Base-by-base conservation (phyloP, 805 yeast species). In the Pichia kluyveri region DNA sequence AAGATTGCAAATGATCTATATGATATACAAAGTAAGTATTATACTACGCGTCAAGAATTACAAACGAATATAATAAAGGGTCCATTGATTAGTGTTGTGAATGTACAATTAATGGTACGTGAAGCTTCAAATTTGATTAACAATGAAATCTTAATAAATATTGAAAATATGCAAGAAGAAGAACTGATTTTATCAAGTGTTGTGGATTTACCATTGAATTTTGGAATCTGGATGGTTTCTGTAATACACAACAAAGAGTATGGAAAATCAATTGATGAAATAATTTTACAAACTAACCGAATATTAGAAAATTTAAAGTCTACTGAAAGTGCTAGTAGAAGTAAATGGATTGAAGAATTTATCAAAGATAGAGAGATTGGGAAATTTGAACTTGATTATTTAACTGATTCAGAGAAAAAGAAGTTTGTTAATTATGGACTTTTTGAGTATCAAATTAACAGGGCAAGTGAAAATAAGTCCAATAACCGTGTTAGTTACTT, bases 171-270 rank as follows among this genome's bases (percentile, higher is more conserved):
- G n/a, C 69, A 63, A 49, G 59, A 57, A 6, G 44, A 51, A 27
- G 71, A 69, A 48, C 48, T 65, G 10, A 60, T 56, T 26, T 47
- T 66, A 14, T 62, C 66, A 12, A 52, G 60, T 12, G 77, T 83
- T 0, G 70, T 77, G 14, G 93, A 86, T 59, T 59, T 86, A 28
- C 95, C 95, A 0, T 59, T 84, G 12, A 63, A 84, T 1, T 83
- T 84, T 60, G 93, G 93, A 1, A 67, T 83, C n/a, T 74, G 79
- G 61, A 52, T 83, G 3, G 71, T 84, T 42, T 90, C 85, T 53
- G 70, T 68, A 41, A 66, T 82, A 44, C 69, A 87, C 44, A 76
- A 83, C 54, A 65, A 68, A 42, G 77, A 76, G 54, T 82, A 88
- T 85, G 60, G 62, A 3, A 50, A 57, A 44, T 60, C 67, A 56